phyloP scores from a whole-genome alignment of 441 rosid species.

The Gossypium gossypioides region DNA sequence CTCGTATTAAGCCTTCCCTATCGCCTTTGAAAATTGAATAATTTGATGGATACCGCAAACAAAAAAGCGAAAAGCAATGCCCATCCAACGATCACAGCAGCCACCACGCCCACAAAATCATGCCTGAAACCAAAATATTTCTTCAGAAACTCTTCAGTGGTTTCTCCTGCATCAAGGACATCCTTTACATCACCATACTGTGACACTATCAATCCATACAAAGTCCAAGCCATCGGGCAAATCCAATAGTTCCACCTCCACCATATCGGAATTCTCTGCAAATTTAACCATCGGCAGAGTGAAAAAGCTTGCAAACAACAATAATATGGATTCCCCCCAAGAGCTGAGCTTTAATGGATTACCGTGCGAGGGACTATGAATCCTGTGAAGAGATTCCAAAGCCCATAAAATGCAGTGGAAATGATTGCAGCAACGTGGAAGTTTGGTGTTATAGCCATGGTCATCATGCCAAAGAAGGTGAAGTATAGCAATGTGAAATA shows the following conservation, averaged over 20 bases:
- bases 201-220: slow-evolving; percentile 40
- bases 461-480: slow-evolving; percentile 71
- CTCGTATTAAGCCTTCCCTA: background rate
- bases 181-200: slow-evolving; percentile 33
- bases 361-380: slow-evolving; percentile 62
- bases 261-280: slow-evolving; percentile 48
- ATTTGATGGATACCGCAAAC: slow-evolving; percentile 29
- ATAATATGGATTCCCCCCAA: background rate
- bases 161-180: slow-evolving; percentile 1
- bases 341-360: slow-evolving; percentile 12
- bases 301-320: background rate
- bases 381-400: slow-evolving; percentile 69
- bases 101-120: slow-evolving; percentile 39
- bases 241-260: slow-evolving; percentile 59
- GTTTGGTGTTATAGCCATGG: slow-evolving; percentile 61
- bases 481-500: slow-evolving; percentile 56
- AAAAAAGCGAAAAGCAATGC: slow-evolving; percentile 27
- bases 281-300: background rate
- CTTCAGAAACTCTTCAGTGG: slow-evolving; percentile 23
- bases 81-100: slow-evolving; percentile 24
- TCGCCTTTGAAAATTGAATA: slow-evolving; percentile 32
- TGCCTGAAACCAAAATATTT: slow-evolving; percentile 27
- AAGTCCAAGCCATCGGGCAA: slow-evolving; percentile 41
- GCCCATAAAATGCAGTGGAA: slow-evolving; percentile 39
- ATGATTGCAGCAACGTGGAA: slow-evolving; percentile 47